phyloP scores from a whole-genome alignment of 176 grass and related monocot genomes.

The Oryza glaberrima region DNA sequence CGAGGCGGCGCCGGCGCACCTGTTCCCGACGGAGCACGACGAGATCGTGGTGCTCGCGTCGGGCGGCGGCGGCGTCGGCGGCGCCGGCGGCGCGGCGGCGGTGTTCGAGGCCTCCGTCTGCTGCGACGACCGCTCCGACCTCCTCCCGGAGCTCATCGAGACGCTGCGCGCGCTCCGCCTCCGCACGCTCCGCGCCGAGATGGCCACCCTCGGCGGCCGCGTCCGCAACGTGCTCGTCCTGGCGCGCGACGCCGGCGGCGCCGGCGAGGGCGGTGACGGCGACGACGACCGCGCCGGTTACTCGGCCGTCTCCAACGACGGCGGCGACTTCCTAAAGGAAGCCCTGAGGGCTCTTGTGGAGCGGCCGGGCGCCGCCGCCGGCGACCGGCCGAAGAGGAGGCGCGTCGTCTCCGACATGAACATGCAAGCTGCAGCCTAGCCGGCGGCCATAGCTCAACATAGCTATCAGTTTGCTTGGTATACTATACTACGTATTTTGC shows the following conservation, averaged over 20 bases:
- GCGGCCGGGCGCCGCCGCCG: constrained; percentile 38
- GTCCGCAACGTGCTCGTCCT: constrained; percentile 89
- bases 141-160: constrained; percentile 89
- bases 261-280: constrained; percentile 4
- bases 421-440: constrained; percentile 54
- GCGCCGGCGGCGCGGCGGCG: constrained; percentile 10
- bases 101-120: constrained; percentile 86
- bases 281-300: background rate
- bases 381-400: constrained; percentile 79
- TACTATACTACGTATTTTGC: constrained; percentile 16
- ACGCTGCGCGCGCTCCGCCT: constrained; percentile 78
- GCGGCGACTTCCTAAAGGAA: constrained; percentile 63
- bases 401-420: constrained; percentile 69
- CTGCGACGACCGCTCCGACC: constrained; percentile 91
- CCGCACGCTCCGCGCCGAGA: constrained; percentile 84
- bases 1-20: constrained; percentile 50
- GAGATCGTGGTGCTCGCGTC: constrained; percentile 78
- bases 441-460: constrained; percentile 19
- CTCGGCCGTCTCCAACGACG: background rate
- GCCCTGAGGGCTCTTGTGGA: constrained; percentile 70
- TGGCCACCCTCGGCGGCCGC: constrained; percentile 90
- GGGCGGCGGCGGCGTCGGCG: background rate
- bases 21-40: constrained; percentile 84
- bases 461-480: constrained; percentile 31
- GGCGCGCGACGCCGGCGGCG: constrained; percentile 41